Evolutionary conservation across 805 yeast genomes (phyloP).

Genomic region (Kuraishia piskuri): DNA sequence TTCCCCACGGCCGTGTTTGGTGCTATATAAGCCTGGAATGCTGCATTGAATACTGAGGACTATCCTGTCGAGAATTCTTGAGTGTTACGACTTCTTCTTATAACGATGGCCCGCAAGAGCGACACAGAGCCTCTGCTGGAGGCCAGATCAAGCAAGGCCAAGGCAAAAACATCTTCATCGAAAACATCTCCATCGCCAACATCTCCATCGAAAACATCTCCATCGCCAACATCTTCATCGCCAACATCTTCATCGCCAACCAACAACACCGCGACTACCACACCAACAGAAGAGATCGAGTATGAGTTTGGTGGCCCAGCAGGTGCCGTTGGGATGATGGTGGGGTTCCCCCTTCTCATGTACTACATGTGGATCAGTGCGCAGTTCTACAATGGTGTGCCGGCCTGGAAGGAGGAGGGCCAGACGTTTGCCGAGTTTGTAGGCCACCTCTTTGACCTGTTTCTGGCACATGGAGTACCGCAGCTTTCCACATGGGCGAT

Average conservation of each 20-base stretch:
- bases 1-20: no score
- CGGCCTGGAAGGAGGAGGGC: slow-evolving; percentile 58
- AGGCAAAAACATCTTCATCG: neutral
- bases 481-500: slow-evolving; percentile 53
- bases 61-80: no score
- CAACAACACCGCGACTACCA: no score
- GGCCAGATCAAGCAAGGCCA: neutral
- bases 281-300: slow-evolving; percentile 46
- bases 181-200: no score
- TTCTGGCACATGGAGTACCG: slow-evolving; percentile 50
- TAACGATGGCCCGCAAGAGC: neutral
- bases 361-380: slow-evolving; percentile 95
- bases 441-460: slow-evolving; percentile 32
- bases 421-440: slow-evolving; percentile 47
- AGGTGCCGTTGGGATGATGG: slow-evolving; percentile 88
- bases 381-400: slow-evolving; percentile 62
- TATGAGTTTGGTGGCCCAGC: slow-evolving; percentile 91
- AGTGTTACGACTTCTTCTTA: neutral
- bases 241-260: neutral
- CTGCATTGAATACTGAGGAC: no score
- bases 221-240: no score
- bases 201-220: no score
- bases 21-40: no score
- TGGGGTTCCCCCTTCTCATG: slow-evolving; percentile 90
- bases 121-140: neutral